These are phyloP conservation scores for Sugiyamaella qingdaonensis DNA, from an alignment of 805 yeast species.

Conservation along the genomic window DNA sequence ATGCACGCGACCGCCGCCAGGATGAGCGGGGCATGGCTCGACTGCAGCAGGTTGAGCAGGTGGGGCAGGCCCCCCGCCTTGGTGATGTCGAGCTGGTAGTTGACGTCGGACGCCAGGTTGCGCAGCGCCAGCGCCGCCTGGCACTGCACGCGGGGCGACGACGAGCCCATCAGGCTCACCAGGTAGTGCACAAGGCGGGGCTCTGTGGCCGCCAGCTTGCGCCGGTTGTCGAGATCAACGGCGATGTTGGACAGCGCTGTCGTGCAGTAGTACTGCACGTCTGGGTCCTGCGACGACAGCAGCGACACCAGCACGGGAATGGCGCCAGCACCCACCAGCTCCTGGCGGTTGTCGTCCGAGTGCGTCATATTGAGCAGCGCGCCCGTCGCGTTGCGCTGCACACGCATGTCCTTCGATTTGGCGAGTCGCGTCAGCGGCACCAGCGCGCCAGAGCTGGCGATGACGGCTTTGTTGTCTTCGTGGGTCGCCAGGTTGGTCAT, in stretches of 20 bases:
- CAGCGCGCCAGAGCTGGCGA: slow-evolving; percentile 94
- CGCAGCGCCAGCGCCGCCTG: slow-evolving; percentile 96
- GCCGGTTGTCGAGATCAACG: slow-evolving; percentile 88
- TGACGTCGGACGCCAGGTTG: slow-evolving; percentile 92
- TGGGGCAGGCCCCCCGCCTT: slow-evolving; percentile 94
- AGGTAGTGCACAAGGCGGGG: slow-evolving; percentile 85
- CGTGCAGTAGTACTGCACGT: slow-evolving; percentile 97
- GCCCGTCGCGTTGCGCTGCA: slow-evolving; percentile 98
- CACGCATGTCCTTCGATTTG: slow-evolving; percentile 88
- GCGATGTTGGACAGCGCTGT: slow-evolving; percentile 97
- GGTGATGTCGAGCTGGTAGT: slow-evolving; percentile 93
- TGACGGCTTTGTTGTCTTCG: slow-evolving; percentile 93
- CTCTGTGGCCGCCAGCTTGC: slow-evolving; percentile 83
- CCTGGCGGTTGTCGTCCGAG: slow-evolving; percentile 92
- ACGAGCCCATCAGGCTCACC: slow-evolving; percentile 87
- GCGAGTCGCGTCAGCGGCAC: slow-evolving; percentile 93
- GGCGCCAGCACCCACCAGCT: slow-evolving; percentile 95
- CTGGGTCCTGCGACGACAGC: slow-evolving; percentile 83
- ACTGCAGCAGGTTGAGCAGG: slow-evolving; percentile 81
- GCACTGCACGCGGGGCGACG: slow-evolving; percentile 93
- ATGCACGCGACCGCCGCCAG: slow-evolving; percentile 98
- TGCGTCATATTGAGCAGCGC: slow-evolving; percentile 98
- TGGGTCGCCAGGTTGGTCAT: slow-evolving; percentile 97
- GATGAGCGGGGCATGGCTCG: slow-evolving; percentile 85
- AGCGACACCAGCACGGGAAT: slow-evolving; percentile 92